These are phyloP conservation scores for Solanum megistacrolobum DNA, from an alignment of 257 asterid genomes.

Conservation along the genomic window DNA sequence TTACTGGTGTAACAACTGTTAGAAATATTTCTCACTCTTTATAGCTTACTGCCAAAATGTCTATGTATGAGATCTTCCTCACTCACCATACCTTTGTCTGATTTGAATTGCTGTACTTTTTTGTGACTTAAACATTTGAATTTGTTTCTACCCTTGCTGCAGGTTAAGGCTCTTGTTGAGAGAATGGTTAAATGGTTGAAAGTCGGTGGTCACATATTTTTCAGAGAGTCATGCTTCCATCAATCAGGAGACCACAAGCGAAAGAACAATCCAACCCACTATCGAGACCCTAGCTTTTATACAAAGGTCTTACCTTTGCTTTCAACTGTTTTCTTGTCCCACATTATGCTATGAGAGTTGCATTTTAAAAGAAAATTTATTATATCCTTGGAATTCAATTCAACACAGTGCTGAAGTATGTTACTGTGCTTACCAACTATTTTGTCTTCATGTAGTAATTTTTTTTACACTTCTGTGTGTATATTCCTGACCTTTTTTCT, in stretches of 20 bases:
- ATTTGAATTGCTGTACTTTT: neutral
- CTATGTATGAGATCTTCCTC: neutral
- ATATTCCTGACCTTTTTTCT: neutral
- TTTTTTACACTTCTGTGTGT: neutral
- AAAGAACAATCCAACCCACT: constrained; percentile 82
- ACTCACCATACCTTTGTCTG: neutral
- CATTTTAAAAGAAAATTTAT: neutral
- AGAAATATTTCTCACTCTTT: neutral
- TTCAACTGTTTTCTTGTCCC: neutral
- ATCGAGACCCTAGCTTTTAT: constrained; percentile 90
- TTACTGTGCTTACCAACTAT: neutral
- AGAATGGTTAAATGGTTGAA: constrained; percentile 85
- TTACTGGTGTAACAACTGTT: neutral
- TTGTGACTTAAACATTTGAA: neutral
- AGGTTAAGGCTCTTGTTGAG: constrained; percentile 66
- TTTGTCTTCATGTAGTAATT: neutral
- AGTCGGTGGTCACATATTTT: constrained; percentile 88
- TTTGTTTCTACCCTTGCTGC: constrained; percentile 7
- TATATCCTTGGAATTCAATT: neutral
- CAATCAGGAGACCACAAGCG: constrained; percentile 94
- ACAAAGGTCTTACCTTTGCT: constrained; percentile 50
- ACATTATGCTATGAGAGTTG: neutral
- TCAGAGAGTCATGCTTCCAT: constrained; percentile 96
- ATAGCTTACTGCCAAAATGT: neutral
- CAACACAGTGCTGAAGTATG: neutral